Evolutionary conservation across 495 filamentous ascomycete genomes (phyloP), one percentile per base, ranked within the genome.

Genomic region (Lindgomyces ingoldianus): DNA sequence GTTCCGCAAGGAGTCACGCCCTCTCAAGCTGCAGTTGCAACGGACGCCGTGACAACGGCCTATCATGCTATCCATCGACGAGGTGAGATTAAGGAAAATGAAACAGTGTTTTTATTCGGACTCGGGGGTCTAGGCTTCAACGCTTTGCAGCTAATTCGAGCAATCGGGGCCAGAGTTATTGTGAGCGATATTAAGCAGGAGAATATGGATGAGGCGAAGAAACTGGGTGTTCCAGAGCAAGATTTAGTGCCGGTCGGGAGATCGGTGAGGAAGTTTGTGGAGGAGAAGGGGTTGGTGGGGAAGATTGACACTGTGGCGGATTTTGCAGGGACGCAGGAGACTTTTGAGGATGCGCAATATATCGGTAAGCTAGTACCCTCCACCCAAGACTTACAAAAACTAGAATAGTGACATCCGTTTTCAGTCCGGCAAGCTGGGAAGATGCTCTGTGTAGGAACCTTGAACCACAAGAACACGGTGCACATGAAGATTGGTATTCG

Each of bases 261-360:
- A 29, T 19, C 16, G 6, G 57, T 50, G 4, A 19, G 51, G 27
- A 45, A 60, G n/a, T 60, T 18, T 18, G 41, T 49, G 4, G 16
- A 4, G 14, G 42, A 60, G 25, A 57, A 11, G 11, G 54, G 54
- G 2, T 39, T n/a, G 42, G 22, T 4, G 10, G 42, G 29, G 24
- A 60, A 60, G 46, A 51, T 60, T 27, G 57, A 60, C 36, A 29
- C 39, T 2, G 24, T 51, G 3, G 42, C 46, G 3, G 57, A 60
- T 19, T 60, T 60, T 60, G 57, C 39, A 14, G 57, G 57, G 16
- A 30, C 22, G 12, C n/a, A 49, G 42, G 44, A 60, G 57, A 60
- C 57, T 4, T 60, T 60, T 60, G 14, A 29, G 1, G 57, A 60
- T 36, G 57, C 45, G 22, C 57, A 60, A 25, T 53, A 30, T 22